These are phyloP conservation scores for Metschnikowia lachancei DNA, from an alignment of 805 yeast species.

Conservation along the genomic window DNA sequence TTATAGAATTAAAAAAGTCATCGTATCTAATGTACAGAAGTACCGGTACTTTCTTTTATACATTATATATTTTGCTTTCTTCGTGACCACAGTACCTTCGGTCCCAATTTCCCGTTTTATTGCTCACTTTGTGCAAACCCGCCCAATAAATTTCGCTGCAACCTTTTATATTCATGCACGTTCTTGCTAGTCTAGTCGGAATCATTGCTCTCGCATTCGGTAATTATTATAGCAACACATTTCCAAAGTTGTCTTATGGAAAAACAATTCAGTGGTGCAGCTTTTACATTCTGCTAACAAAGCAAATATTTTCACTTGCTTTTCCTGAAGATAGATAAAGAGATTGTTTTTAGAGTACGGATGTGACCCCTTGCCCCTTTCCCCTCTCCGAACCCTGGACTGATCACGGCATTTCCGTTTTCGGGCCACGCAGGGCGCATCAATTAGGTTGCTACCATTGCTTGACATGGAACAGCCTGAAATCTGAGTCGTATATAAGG, in stretches of 20 bases:
- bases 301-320: too few species aligned
- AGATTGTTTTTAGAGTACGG: neutral
- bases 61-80: neutral
- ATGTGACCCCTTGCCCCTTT: neutral
- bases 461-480: slow-evolving; percentile 1
- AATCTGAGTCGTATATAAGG: slow-evolving; percentile 6
- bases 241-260: neutral
- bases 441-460: slow-evolving; percentile 5
- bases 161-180: neutral
- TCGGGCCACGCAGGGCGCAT: slow-evolving; percentile 8
- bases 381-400: slow-evolving; percentile 5
- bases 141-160: neutral
- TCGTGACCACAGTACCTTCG: neutral
- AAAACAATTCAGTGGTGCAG: neutral
- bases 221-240: neutral
- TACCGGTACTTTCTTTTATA: neutral
- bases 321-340: too few species aligned
- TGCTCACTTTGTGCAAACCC: neutral
- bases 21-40: too few species aligned
- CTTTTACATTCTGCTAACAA: neutral
- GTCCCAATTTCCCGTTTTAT: neutral
- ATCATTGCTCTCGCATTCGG: neutral
- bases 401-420: slow-evolving; percentile 10
- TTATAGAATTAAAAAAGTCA: too few species aligned
- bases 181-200: neutral